Evolutionary conservation across 495 filamentous ascomycete genomes (phyloP).

Genomic region (Cetradonia linearis): DNA sequence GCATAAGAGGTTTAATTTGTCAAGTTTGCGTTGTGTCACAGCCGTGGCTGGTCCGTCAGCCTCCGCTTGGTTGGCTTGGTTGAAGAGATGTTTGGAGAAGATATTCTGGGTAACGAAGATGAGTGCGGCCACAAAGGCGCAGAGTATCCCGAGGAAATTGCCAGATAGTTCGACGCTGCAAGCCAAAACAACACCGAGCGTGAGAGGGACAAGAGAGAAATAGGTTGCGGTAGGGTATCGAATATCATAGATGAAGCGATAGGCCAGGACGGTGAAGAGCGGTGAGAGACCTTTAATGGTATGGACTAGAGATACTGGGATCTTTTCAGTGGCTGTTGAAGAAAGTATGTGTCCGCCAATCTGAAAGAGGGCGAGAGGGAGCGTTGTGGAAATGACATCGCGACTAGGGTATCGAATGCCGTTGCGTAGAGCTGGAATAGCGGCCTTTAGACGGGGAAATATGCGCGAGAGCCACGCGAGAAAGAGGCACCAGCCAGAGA

Average conservation of each 20-base stretch:
- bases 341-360: conserved; percentile 87
- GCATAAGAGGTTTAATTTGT: conserved; percentile 94
- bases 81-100: conserved; percentile 98
- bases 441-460: conserved; percentile 55
- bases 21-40: conserved; percentile 57
- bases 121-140: conserved; percentile 74
- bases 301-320: conserved; percentile 93
- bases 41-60: conserved; percentile 48
- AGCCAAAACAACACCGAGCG: conserved; percentile 85
- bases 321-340: conserved; percentile 85
- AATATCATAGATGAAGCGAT: conserved; percentile 78
- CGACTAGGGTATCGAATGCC: conserved; percentile 71
- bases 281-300: conserved; percentile 99
- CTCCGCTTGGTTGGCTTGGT: conserved; percentile 76
- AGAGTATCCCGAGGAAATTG: conserved; percentile 77
- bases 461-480: conserved; percentile 60
- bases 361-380: conserved; percentile 86
- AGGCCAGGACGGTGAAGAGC: conserved; percentile 88
- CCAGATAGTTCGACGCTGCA: conserved; percentile 83
- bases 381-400: conserved; percentile 75
- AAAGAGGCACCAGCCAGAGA: conserved; percentile 76
- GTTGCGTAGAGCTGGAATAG: conserved; percentile 68
- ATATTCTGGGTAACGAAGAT: conserved; percentile 99
- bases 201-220: conserved; percentile 83
- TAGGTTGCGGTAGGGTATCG: conserved; percentile 84